Percentiles rank a stretch among this genome's conserved stretches.
Conservation (phyloP, 129 eudicot species). For the Centella asiatica region DNA sequence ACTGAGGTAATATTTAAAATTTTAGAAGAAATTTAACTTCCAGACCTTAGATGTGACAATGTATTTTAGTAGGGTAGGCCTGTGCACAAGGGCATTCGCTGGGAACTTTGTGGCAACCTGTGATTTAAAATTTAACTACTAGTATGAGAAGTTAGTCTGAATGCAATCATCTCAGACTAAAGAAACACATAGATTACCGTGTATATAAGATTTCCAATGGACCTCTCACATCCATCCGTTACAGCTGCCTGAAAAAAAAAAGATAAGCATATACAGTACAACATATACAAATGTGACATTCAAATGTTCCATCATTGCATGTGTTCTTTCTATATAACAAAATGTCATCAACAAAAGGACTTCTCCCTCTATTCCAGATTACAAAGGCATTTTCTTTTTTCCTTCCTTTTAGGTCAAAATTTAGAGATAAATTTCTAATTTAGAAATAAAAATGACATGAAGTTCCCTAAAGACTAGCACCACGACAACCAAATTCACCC, state of each 20-base stretch:
- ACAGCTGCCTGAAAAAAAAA: slow-evolving; percentile 55
- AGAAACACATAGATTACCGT: slow-evolving; percentile 28
- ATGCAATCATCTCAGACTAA: not conserved
- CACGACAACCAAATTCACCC: too few relatives aligned
- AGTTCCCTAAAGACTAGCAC: too few relatives aligned
- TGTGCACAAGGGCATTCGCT: slow-evolving; percentile 77
- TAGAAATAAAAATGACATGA: too few relatives aligned
- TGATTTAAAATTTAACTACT: not conserved
- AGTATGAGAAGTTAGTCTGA: not conserved
- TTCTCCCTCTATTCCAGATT: too few relatives aligned
- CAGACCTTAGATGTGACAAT: slow-evolving; percentile 68
- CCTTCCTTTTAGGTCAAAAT: too few relatives aligned
- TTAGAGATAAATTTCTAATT: too few relatives aligned
- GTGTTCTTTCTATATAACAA: too few relatives aligned
- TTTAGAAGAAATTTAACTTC: not conserved
- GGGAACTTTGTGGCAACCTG: slow-evolving; percentile 92
- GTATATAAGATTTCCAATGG: slow-evolving; percentile 72
- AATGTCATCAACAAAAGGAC: too few relatives aligned
- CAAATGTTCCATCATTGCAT: too few relatives aligned
- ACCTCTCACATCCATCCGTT: slow-evolving; percentile 68
- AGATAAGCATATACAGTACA: not conserved
- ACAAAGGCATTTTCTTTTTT: too few relatives aligned
- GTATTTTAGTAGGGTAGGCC: slow-evolving; percentile 58
- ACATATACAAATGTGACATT: not conserved
- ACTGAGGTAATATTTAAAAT: too few relatives aligned